These are phyloP conservation scores for Aplosporella prunicola DNA, from an alignment of 2,329 filamentous ascomycete genomes.

Conservation along the genomic window DNA sequence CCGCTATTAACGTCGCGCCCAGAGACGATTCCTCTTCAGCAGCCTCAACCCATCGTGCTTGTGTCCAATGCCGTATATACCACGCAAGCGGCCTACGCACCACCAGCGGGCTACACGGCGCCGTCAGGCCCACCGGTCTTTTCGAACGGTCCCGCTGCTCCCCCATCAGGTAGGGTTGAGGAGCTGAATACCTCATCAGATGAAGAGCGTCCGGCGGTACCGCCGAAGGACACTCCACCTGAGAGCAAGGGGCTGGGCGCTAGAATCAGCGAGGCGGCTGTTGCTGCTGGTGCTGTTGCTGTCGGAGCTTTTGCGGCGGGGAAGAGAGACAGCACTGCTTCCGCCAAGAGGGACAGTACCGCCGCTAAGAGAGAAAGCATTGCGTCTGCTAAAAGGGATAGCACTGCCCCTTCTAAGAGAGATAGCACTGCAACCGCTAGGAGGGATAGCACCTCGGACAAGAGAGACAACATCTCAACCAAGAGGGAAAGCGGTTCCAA, in stretches of 20 bases:
- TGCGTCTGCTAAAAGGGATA: slow-evolving; percentile 1
- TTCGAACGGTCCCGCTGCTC: slow-evolving; percentile 20
- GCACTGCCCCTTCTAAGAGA: neutral
- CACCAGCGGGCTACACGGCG: slow-evolving; percentile 30
- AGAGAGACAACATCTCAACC: too few species aligned
- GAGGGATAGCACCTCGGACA: too few species aligned
- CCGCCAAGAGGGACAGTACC: too few species aligned
- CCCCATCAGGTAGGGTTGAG: too few species aligned
- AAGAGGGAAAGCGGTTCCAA: too few species aligned
- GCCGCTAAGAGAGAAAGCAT: too few species aligned
- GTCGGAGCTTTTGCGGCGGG: neutral
- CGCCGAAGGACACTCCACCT: too few species aligned
- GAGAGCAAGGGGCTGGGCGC: too few species aligned
- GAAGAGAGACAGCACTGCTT: too few species aligned
- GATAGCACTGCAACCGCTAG: too few species aligned
- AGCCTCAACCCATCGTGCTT: slow-evolving; percentile 70
- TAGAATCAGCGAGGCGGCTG: slow-evolving; percentile 33
- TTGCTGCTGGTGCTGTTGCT: slow-evolving; percentile 32
- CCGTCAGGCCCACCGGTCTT: slow-evolving; percentile 34
- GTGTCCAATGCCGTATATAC: slow-evolving; percentile 60
- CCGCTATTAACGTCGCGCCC: slow-evolving; percentile 24
- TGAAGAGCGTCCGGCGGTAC: slow-evolving; percentile 16
- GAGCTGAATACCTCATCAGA: slow-evolving; percentile 12
- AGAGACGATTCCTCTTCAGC: slow-evolving; percentile 61
- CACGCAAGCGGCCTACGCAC: slow-evolving; percentile 27